Conservation (phyloP, 176 grass and related monocot genomes). For the bread wheat (Triticum aestivum) region DNA sequence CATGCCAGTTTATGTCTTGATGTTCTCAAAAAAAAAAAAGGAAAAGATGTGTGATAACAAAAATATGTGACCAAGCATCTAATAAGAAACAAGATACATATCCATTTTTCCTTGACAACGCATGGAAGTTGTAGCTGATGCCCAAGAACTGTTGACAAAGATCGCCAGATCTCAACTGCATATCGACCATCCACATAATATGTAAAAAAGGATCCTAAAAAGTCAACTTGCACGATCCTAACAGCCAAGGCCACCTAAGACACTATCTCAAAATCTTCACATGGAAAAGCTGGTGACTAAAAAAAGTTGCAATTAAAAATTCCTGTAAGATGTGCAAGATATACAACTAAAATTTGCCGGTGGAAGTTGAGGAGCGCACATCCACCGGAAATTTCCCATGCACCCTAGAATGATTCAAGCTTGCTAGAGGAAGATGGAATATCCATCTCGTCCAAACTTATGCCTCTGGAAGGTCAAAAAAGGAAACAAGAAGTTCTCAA, state of each 20-base stretch:
- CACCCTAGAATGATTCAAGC: conserved; percentile 10
- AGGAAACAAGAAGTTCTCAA: neutral
- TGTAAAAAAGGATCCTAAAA: neutral
- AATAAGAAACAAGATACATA: neutral
- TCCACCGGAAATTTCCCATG: neutral
- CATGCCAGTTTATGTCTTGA: neutral
- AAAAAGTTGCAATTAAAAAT: neutral
- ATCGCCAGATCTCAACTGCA: neutral
- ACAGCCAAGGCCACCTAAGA: neutral
- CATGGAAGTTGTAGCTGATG: neutral
- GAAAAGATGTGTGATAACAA: neutral
- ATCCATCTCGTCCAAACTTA: neutral
- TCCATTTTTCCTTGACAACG: neutral
- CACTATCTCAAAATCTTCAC: conserved; percentile 10
- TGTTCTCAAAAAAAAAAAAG: neutral
- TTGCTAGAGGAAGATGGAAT: neutral
- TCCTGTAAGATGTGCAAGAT: neutral
- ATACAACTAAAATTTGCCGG: neutral
- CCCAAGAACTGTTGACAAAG: neutral
- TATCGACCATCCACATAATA: conserved; percentile 8
- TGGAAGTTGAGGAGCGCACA: neutral
- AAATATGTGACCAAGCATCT: neutral
- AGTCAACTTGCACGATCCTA: conserved; percentile 20
- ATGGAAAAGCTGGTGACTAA: neutral
- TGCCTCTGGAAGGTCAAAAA: neutral